Evolutionary conservation across 78 protist species (phyloP).

Genomic region (Ministeria vibrans): DNA sequence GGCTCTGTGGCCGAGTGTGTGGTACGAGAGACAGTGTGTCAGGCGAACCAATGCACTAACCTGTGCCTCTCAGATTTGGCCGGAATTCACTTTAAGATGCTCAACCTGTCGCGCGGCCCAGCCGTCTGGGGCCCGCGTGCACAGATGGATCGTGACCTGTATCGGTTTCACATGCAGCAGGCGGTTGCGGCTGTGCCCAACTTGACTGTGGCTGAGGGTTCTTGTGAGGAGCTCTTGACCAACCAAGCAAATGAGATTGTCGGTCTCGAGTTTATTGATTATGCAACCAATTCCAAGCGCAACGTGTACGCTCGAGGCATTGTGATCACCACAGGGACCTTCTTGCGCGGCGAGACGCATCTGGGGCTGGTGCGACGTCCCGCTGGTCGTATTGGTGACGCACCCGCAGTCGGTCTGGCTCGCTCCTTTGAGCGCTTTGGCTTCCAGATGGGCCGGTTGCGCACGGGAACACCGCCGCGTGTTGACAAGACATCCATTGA

Average conservation of each 20-base stretch:
- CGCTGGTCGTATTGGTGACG: slow-evolving; percentile 55
- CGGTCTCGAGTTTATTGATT: background rate
- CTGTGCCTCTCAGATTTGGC: slow-evolving; percentile 60
- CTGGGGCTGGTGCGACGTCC: background rate
- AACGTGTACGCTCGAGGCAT: no score
- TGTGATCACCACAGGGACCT: slow-evolving; percentile 92
- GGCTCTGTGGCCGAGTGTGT: slow-evolving; percentile 43
- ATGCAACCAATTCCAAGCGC: background rate
- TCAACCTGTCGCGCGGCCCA: slow-evolving; percentile 75
- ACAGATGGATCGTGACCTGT: slow-evolving; percentile 82
- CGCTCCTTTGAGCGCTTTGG: slow-evolving; percentile 42
- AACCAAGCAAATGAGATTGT: slow-evolving; percentile 2
- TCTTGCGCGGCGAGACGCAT: slow-evolving; percentile 80
- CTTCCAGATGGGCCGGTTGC: slow-evolving; percentile 70
- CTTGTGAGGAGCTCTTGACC: slow-evolving; percentile 63
- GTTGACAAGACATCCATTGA: slow-evolving; percentile 53
- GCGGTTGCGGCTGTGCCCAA: slow-evolving; percentile 10
- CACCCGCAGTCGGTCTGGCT: slow-evolving; percentile 61
- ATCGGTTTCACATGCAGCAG: slow-evolving; percentile 56
- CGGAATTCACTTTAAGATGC: slow-evolving; percentile 50
- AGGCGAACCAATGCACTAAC: no score
- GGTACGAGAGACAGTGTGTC: no score
- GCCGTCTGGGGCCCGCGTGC: slow-evolving; percentile 93
- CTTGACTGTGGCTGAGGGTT: slow-evolving; percentile 48
- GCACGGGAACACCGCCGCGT: slow-evolving; percentile 88